These are phyloP conservation scores for Alternaria sp. DNA, from an alignment of 2,329 filamentous ascomycete species.

Conservation along the genomic window DNA sequence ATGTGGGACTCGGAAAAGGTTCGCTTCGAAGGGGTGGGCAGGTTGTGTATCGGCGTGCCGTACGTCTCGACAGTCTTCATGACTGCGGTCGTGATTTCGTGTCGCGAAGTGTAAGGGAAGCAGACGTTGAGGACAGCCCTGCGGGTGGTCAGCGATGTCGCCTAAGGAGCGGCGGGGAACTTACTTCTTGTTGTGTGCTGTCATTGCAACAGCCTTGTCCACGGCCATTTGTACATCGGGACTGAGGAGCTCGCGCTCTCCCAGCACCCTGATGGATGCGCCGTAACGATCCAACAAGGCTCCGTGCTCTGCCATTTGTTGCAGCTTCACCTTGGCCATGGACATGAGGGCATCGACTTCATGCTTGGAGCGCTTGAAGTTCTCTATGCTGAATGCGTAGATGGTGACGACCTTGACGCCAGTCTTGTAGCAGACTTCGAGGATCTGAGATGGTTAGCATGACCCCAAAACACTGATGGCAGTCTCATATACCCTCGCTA, in stretches of 20 bases:
- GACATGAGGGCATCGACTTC: slow-evolving; percentile 98
- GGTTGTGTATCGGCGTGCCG: slow-evolving; percentile 67
- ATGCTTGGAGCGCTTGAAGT: slow-evolving; percentile 95
- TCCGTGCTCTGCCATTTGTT: slow-evolving; percentile 89
- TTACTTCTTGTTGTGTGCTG: slow-evolving; percentile 82
- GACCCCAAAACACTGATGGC: neutral
- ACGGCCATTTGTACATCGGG: slow-evolving; percentile 88
- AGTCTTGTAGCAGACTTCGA: slow-evolving; percentile 97
- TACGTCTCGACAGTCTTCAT: slow-evolving; percentile 87
- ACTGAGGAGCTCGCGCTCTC: slow-evolving; percentile 81
- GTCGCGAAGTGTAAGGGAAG: slow-evolving; percentile 94
- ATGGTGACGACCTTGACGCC: slow-evolving; percentile 97
- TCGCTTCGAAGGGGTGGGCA: slow-evolving; percentile 62
- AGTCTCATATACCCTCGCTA: slow-evolving; percentile 72
- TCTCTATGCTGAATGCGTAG: slow-evolving; percentile 98
- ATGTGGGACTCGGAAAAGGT: slow-evolving; percentile 90
- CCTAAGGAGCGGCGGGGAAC: slow-evolving; percentile 15
- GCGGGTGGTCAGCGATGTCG: slow-evolving; percentile 8
- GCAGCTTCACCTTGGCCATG: slow-evolving; percentile 93
- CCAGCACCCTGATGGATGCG: slow-evolving; percentile 82
- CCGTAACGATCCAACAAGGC: slow-evolving; percentile 93
- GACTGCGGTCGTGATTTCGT: slow-evolving; percentile 92
- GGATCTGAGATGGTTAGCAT: slow-evolving; percentile 63
- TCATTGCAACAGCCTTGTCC: slow-evolving; percentile 84
- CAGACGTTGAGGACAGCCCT: slow-evolving; percentile 85